Evolutionary conservation across 176 grass and related monocot genomes (phyloP), one percentile per base, ranked within the genome.

Genomic region (Ensete glaucum): DNA sequence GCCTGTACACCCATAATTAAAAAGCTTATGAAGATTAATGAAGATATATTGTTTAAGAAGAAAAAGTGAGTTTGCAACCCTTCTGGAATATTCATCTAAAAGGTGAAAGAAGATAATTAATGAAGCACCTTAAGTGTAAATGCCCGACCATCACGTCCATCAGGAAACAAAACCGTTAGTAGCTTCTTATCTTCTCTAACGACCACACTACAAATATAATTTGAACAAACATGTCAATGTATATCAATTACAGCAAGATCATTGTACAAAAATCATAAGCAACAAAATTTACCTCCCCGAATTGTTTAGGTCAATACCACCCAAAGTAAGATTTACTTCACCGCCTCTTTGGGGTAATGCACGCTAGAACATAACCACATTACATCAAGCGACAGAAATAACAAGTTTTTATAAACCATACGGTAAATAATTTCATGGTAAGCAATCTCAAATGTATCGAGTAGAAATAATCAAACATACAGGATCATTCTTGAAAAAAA

Each of bases 401-500:
- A 43, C 34, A 43, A 43, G 34, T 43, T 43, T 43, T 43, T 43
- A 43, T 6, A 43, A 43, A 43, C 34, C 34, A 43, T 5, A 43
- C 34, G 4, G 34, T 43, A 43, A 71, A 49, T 49, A 49, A 50
- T 11, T 14, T 71, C 8, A 50, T 4, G 14, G 67, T 10, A 70
- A 50, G 17, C n/a, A 52, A 51, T n/a, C 2, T 11, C 34, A 71
- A 51, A 3, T 52, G 24, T 11, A 12, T 6, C 3, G 19, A 16
- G 7, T 74, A 27, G 6, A 76, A 62, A 16, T 50, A 69, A 66
- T 50, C 75, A 82, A 77, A 85, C 96, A 91, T 79, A 99, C 96
- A 84, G 96, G 96, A 62, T 99, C 96, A 72, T 81, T 99, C 82
- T 94, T 99, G 86, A 99, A 95, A 88, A 99, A 99, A 84, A 99